A percentile compares a stretch with the other conserved stretches of the same genome.
These are phyloP conservation scores for Starmerella apis DNA, from an alignment of 805 yeast genomes.

Conservation along the genomic window DNA sequence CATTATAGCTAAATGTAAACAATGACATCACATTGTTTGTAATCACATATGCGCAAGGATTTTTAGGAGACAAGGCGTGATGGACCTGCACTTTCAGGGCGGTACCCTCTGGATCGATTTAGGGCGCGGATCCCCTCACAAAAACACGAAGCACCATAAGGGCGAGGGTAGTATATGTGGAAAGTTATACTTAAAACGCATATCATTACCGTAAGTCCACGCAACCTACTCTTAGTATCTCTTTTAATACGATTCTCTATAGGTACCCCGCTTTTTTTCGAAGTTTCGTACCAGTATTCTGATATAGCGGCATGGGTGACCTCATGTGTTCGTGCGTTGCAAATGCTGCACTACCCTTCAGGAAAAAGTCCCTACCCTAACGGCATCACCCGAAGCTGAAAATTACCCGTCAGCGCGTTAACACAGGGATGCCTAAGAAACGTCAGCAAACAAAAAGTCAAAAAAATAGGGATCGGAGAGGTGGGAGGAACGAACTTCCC, in stretches of 20 bases:
- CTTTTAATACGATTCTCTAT: too few species aligned
- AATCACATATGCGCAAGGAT: neutral
- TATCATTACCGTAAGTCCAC: too few species aligned
- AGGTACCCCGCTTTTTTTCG: too few species aligned
- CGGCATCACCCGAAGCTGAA: neutral
- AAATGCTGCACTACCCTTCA: neutral
- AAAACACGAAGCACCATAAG: neutral
- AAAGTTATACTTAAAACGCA: neutral
- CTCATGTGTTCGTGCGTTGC: neutral
- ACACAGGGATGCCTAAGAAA: too few species aligned
- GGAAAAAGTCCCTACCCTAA: neutral
- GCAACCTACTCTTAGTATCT: too few species aligned
- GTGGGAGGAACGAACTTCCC: too few species aligned
- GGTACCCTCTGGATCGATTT: neutral
- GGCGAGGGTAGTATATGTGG: too few species aligned
- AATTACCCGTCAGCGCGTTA: too few species aligned
- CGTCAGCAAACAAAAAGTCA: too few species aligned
- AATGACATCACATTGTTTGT: conserved; percentile 12
- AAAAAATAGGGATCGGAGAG: too few species aligned
- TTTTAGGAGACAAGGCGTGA: neutral
- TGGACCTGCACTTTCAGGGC: conserved; percentile 1
- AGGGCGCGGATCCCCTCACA: neutral
- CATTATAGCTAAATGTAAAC: conserved; percentile 6
- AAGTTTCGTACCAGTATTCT: too few species aligned
- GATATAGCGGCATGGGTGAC: too few species aligned